Base-by-base conservation (phyloP, 139 green algal genomes). In the Diplosphaera chodatii region DNA sequence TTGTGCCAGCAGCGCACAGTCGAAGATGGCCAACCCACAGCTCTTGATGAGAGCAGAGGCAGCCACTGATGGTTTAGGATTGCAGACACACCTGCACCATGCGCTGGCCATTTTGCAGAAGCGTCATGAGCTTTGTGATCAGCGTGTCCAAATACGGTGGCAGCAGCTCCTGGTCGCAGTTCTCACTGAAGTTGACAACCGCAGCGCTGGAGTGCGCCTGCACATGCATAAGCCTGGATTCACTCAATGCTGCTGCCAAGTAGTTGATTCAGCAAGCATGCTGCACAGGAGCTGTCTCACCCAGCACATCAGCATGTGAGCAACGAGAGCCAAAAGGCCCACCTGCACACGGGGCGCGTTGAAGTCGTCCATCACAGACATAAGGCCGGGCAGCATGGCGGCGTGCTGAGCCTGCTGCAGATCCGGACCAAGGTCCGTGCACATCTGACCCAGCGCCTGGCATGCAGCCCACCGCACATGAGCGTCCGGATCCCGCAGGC, bases 111-210 rank as follows among this genome's bases (percentile, higher is more conserved):
- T 85, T 74, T 84, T 97, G 88, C 66, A 98, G 84, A 69, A 98
- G 85, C 30, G 74, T 69, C 25, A 97, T 63, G 29, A 97, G 89
- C 84, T 92, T 94, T 40, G 31, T 78, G 77, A 98, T 94, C 37
- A 99, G 81, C 0, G 71, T 48, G 82, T 99, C 95, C 75, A 98
- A 81, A 87, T 98, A 97, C 23, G 87, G 91, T 27, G 83, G 80
- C 75, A 99, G 75, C 30, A 93, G 68, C 40, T 97, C 90, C 56
- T 74, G 40, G 63, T 95, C 90, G 34, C 82, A 87, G 67, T 78
- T 80, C 85, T 98, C 96, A 41, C 80, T 89, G 87, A 99, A 99
- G 90, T 99, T 99, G 40, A 99, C 94, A 20, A 96, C 81, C 0
- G 93, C 96, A 22, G 94, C 92, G 29, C 86, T 81, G 16, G 95